Evolutionary conservation across 1,284 basidiomycete species (phyloP).

Genomic region (Thelephora terrestris): DNA sequence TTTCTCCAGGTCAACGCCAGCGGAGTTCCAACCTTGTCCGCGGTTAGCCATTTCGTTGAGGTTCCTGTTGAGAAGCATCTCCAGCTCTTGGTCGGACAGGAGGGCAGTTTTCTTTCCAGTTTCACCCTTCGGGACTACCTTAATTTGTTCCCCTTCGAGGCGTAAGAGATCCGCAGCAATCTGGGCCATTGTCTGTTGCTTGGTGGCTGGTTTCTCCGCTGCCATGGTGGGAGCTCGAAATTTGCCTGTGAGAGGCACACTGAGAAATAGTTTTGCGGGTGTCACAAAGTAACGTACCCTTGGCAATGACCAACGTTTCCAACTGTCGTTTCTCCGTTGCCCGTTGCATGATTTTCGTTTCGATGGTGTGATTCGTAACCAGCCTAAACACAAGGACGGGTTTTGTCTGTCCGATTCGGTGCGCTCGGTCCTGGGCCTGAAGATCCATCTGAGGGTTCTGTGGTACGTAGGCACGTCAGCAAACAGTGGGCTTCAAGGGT

Average conservation of each 20-base stretch:
- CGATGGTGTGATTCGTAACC: conserved; percentile 81
- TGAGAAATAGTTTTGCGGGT: background rate
- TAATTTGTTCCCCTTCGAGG: conserved; percentile 83
- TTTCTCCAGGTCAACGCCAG: conserved; percentile 17
- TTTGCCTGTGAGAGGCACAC: conserved; percentile 41
- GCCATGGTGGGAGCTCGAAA: conserved; percentile 60
- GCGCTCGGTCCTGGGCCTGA: conserved; percentile 92
- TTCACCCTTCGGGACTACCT: conserved; percentile 69
- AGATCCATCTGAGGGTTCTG: conserved; percentile 95
- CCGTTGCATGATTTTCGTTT: conserved; percentile 84
- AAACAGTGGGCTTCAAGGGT: background rate
- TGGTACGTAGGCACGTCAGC: conserved; percentile 6
- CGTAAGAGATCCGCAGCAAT: conserved; percentile 74
- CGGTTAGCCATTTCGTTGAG: conserved; percentile 72
- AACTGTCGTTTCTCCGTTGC: conserved; percentile 85
- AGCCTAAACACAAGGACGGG: conserved; percentile 86
- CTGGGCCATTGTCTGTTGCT: conserved; percentile 62
- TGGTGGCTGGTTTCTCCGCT: conserved; percentile 23
- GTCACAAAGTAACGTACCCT: conserved; percentile 38
- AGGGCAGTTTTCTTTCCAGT: conserved; percentile 66
- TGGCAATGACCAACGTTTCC: conserved; percentile 90
- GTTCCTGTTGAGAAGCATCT: conserved; percentile 73
- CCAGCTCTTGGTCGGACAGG: conserved; percentile 64
- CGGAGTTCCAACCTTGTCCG: conserved; percentile 69
- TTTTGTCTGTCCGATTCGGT: conserved; percentile 89